These are phyloP conservation scores for Lipomyces yamanashiensis DNA, from an alignment of 805 yeast genomes.

Conservation along the genomic window DNA sequence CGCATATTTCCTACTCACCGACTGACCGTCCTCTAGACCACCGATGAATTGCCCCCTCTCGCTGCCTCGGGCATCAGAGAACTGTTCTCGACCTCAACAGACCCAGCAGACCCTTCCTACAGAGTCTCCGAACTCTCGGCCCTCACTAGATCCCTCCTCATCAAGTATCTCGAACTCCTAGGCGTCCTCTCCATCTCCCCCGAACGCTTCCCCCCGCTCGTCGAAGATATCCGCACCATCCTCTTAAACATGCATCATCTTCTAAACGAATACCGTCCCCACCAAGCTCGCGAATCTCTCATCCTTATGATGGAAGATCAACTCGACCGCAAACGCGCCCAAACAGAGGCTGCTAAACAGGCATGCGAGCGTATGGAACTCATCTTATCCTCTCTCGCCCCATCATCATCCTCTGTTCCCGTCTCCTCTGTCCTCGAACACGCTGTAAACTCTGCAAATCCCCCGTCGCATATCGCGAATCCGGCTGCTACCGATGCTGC, in stretches of 20 bases:
- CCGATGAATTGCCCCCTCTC: slow-evolving; percentile 76
- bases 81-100: slow-evolving; percentile 52
- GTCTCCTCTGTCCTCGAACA: neutral
- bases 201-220: slow-evolving; percentile 59
- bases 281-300: slow-evolving; percentile 89
- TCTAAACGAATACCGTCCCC: slow-evolving; percentile 90
- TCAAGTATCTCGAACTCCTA: slow-evolving; percentile 80
- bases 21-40: slow-evolving; percentile 38
- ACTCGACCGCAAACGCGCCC: slow-evolving; percentile 63
- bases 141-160: slow-evolving; percentile 73
- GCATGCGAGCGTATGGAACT: slow-evolving; percentile 50
- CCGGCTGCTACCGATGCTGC: neutral
- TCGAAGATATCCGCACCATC: slow-evolving; percentile 78
- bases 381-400: slow-evolving; percentile 3
- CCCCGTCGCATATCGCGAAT: neutral
- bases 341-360: slow-evolving; percentile 54
- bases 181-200: slow-evolving; percentile 81
- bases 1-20: neutral
- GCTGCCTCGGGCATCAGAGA: slow-evolving; percentile 78
- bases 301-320: slow-evolving; percentile 74
- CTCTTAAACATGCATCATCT: slow-evolving; percentile 90
- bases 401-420: neutral
- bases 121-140: slow-evolving; percentile 78
- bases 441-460: neutral
- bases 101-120: slow-evolving; percentile 51